Evolutionary conservation across 208 protist species (phyloP).

Genomic region (Balamuthia mandrillaris): DNA sequence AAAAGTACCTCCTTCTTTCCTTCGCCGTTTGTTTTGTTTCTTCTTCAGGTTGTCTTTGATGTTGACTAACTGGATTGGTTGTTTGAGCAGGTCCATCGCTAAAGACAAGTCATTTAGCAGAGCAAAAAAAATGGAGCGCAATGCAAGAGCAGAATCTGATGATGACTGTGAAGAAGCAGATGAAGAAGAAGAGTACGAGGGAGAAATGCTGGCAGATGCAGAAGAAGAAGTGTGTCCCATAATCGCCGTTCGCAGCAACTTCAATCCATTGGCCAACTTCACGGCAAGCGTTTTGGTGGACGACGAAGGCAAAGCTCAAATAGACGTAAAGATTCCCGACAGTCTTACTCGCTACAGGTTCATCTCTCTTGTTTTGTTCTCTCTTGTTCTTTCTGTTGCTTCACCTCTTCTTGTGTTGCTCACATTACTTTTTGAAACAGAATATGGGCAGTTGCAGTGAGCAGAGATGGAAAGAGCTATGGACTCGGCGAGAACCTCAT

Average conservation of each 20-base stretch:
- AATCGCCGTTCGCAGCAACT: conserved; percentile 29
- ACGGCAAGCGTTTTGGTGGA: neutral
- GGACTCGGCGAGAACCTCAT: conserved; percentile 23
- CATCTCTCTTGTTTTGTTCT: neutral
- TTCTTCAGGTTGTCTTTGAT: too few relatives aligned
- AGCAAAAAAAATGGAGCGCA: too few relatives aligned
- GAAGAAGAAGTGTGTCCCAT: neutral
- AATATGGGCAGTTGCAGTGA: conserved; percentile 30
- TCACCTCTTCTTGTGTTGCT: neutral
- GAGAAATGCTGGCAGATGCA: neutral
- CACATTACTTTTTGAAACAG: neutral
- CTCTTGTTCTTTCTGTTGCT: too few relatives aligned
- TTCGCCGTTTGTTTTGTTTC: too few relatives aligned
- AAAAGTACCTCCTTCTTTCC: too few relatives aligned
- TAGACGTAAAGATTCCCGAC: conserved; percentile 23
- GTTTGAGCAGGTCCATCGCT: too few relatives aligned
- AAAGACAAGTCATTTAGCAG: too few relatives aligned
- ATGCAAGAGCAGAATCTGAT: neutral
- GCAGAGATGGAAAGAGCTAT: conserved; percentile 5
- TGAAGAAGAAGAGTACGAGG: neutral
- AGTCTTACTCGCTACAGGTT: conserved; percentile 39
- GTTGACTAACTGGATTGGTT: too few relatives aligned
- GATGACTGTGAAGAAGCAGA: neutral
- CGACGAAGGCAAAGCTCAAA: neutral
- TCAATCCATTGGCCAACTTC: conserved; percentile 31